Evolutionary conservation across 257 asterid genomes (phyloP).

Genomic region (Thymus quinquecostatus): DNA sequence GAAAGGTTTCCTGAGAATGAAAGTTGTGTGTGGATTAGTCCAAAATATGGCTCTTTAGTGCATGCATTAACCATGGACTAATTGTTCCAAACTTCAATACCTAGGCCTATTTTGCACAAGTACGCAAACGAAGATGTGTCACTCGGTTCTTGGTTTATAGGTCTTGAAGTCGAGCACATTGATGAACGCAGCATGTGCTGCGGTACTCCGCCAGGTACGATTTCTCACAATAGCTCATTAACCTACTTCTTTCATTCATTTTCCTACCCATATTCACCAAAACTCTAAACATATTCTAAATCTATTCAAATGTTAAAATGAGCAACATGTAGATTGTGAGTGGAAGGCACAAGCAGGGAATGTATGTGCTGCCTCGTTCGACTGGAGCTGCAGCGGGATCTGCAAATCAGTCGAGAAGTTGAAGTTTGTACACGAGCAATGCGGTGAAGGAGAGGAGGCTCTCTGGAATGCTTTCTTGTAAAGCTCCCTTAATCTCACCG

Average conservation of each 20-base stretch:
- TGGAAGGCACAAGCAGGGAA: constrained; percentile 57
- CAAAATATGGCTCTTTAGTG: background rate
- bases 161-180: constrained; percentile 88
- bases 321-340: constrained; percentile 40
- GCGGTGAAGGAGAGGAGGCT: constrained; percentile 66
- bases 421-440: constrained; percentile 57
- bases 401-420: constrained; percentile 65
- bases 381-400: constrained; percentile 78
- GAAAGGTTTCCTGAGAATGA: too few species aligned
- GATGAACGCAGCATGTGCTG: constrained; percentile 89
- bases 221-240: constrained; percentile 20
- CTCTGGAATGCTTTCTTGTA: constrained; percentile 58
- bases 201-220: constrained; percentile 87
- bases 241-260: background rate
- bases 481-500: background rate
- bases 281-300: too few species aligned
- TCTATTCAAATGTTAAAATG: background rate
- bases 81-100: constrained; percentile 27
- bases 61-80: background rate
- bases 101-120: constrained; percentile 83
- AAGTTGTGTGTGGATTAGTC: background rate
- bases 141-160: constrained; percentile 84
- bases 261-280: background rate
- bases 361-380: constrained; percentile 61
- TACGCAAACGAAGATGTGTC: constrained; percentile 92